Evolutionary conservation across 257 asterid species (phyloP), one percentile per base, ranked within the genome.

Genomic region (Solanum medicagineum): DNA sequence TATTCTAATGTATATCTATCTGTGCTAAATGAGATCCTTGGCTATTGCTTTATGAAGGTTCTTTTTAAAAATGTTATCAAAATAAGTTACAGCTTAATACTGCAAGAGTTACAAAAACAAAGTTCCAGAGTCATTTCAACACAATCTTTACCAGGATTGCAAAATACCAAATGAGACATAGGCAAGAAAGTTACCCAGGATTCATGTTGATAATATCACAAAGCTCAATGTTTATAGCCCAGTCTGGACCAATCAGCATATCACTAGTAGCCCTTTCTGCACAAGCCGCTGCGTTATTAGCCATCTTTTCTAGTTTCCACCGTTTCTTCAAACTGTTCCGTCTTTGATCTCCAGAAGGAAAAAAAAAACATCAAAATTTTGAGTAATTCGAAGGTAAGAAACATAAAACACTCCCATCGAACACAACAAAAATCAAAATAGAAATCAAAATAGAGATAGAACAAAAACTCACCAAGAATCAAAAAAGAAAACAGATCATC

Each of bases 231-330:
- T 97, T 97, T 54, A 97, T 92, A 55, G 98, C 98, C 99, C 99
- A 97, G 88, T 97, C 99, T 62, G 99, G 99, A 88, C 98, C 99
- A 88, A 89, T 90, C 92, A 97, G 91, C 92, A 90, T 80, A 87
- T 97, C 99, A 90, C 96, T 94, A 7, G 98, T 97, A 44, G 99
- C 99, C 89, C 99, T 94, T 90, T 97, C 99, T 83, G 98, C 97
- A 92, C 95, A 86, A 59, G 95, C 94, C 29, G 92, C 98, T 20
- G 97, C 98, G 84, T 84, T 70, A 70, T 89, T 95, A 26, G 96
- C 97, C 99, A 97, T 97, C 66, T 88, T 85, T 69, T 71, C 81
- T 74, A 65, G 49, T 88, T 81, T 62, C 57, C 80, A 65, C 74
- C n/a, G 86, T 77, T 84, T 70, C 84, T 85, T 87, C 68, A 44